Percentiles rank a stretch among this genome's conserved stretches.
These are phyloP conservation scores for Henckelia pumila DNA, from an alignment of 257 asterid genomes.

Conservation along the genomic window DNA sequence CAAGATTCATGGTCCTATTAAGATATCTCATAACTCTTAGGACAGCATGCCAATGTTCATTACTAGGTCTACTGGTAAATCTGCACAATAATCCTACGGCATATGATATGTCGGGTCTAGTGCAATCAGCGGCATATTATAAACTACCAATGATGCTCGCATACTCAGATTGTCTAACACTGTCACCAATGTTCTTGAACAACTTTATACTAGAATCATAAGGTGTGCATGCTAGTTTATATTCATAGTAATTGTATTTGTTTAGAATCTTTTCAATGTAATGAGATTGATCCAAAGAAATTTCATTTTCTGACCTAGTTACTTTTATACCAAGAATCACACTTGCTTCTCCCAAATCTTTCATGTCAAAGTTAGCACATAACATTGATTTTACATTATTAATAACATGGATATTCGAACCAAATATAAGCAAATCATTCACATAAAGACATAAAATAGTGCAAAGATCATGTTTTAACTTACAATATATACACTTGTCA, in stretches of 20 bases:
- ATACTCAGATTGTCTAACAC: too few species aligned
- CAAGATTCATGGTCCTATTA: too few species aligned
- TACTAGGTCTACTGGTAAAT: too few species aligned
- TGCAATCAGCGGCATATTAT: too few species aligned
- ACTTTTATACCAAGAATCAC: constrained; percentile 6
- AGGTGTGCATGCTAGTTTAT: neutral
- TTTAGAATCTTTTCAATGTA: constrained; percentile 3
- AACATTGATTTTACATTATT: constrained; percentile 10
- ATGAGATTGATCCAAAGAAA: neutral
- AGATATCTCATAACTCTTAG: too few species aligned
- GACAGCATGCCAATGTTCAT: too few species aligned
- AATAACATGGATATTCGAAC: neutral
- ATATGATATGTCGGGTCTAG: too few species aligned
- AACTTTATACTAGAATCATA: constrained; percentile 13
- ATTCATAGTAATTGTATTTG: neutral
- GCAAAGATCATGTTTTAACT: neutral
- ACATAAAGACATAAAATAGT: constrained; percentile 8
- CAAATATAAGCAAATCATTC: constrained; percentile 3
- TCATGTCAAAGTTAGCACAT: constrained; percentile 17
- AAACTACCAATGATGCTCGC: too few species aligned
- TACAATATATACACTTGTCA: neutral
- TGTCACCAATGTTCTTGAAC: too few species aligned
- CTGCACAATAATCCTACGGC: too few species aligned
- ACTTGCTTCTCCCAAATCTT: neutral
- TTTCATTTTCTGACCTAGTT: constrained; percentile 1